A percentile compares a stretch with the other conserved stretches of the same genome.
These are phyloP conservation scores for Picea sitchensis DNA, from an alignment of 75 land plant genomes.

Conservation along the genomic window DNA sequence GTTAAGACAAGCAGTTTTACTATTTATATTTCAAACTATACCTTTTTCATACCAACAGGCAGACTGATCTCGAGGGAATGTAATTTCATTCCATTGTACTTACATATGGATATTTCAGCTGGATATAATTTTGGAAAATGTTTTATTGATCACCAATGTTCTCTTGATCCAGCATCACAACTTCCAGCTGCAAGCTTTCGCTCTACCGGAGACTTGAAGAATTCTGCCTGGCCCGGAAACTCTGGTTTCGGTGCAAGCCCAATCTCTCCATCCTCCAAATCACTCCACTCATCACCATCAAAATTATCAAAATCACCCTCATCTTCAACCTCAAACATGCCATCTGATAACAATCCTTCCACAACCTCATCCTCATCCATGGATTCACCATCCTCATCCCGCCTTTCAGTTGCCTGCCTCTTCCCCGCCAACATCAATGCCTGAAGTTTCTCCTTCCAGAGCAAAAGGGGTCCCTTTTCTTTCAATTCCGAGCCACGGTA, in stretches of 20 bases:
- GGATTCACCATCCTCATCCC: background rate
- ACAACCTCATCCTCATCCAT: conserved; percentile 16
- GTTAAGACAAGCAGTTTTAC: no score
- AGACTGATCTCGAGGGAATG: no score
- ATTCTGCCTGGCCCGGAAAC: background rate
- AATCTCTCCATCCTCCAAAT: conserved; percentile 9
- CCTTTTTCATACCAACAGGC: no score
- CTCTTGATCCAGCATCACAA: background rate
- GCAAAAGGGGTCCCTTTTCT: conserved; percentile 54
- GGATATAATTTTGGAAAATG: no score
- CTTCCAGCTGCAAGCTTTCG: background rate
- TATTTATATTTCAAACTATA: no score
- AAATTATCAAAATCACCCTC: conserved; percentile 10
- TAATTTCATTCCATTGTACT: no score
- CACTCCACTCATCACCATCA: conserved; percentile 2
- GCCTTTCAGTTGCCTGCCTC: conserved; percentile 36
- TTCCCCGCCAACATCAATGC: conserved; percentile 53
- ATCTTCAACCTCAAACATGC: conserved; percentile 17
- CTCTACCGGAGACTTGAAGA: conserved; percentile 9
- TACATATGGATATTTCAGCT: no score
- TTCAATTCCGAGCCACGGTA: conserved; percentile 58
- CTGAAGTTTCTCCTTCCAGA: conserved; percentile 44
- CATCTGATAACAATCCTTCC: conserved; percentile 12
- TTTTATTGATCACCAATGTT: background rate
- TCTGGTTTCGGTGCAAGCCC: conserved; percentile 9